Evolutionary conservation across 2,329 filamentous ascomycete species (phyloP).

Genomic region (Fusarium torulosum): DNA sequence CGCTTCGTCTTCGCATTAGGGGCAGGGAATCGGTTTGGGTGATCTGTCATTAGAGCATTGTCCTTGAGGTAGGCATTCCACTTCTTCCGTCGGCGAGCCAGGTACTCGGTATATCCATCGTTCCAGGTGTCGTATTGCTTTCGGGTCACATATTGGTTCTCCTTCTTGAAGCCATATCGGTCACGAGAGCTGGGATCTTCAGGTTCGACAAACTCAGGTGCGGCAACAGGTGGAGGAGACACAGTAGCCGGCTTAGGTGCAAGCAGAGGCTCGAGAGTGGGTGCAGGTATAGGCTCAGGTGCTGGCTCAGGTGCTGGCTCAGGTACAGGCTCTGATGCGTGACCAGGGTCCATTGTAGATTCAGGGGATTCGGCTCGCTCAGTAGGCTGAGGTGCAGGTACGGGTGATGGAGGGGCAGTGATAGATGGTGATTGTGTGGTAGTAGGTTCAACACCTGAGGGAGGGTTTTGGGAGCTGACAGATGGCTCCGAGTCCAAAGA

Average conservation of each 20-base stretch:
- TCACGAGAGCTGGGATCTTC: slow-evolving; percentile 72
- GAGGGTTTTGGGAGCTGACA: slow-evolving; percentile 43
- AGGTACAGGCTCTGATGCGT: slow-evolving; percentile 24
- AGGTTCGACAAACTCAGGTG: slow-evolving; percentile 52
- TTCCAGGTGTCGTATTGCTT: slow-evolving; percentile 89
- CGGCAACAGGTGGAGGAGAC: slow-evolving; percentile 46
- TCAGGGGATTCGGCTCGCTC: slow-evolving; percentile 37
- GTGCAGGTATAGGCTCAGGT: slow-evolving; percentile 44
- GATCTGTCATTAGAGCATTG: slow-evolving; percentile 76
- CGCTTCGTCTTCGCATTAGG: slow-evolving; percentile 87
- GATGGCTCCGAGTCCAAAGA: slow-evolving; percentile 57
- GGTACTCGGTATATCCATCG: slow-evolving; percentile 77
- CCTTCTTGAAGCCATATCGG: slow-evolving; percentile 92
- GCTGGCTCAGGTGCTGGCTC: slow-evolving; percentile 41
- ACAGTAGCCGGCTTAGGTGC: slow-evolving; percentile 27
- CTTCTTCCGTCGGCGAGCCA: slow-evolving; percentile 81
- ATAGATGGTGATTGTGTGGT: slow-evolving; percentile 19
- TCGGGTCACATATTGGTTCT: slow-evolving; percentile 80
- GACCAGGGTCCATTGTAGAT: slow-evolving; percentile 20
- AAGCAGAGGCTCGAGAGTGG: slow-evolving; percentile 44
- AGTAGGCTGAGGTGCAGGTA: slow-evolving; percentile 13
- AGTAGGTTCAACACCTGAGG: slow-evolving; percentile 23
- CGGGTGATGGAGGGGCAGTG: slow-evolving; percentile 36
- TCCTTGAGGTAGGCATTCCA: slow-evolving; percentile 85
- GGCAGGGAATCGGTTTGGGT: slow-evolving; percentile 82